phyloP scores from a whole-genome alignment of 305 asterid genomes.

The Fraxinus velutina region DNA sequence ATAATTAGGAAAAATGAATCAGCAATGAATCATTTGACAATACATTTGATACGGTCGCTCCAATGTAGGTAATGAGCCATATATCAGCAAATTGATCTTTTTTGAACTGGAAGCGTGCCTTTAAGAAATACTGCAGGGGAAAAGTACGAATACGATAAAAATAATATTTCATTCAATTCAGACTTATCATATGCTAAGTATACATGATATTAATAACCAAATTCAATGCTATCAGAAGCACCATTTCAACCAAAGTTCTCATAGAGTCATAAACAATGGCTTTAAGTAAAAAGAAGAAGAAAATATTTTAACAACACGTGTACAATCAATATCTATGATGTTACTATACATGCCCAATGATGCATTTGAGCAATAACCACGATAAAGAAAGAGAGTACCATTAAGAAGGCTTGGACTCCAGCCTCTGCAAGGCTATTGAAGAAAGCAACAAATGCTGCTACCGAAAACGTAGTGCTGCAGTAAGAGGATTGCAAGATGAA shows the following conservation, averaged over 20 bases:
- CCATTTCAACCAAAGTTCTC: background rate
- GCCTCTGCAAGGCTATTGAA: conserved; percentile 58
- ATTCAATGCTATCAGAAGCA: background rate
- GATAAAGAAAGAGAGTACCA: conserved; percentile 30
- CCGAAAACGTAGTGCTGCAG: conserved; percentile 44
- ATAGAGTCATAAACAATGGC: background rate
- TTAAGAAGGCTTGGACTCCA: conserved; percentile 44
- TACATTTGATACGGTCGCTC: conserved; percentile 54
- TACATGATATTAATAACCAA: background rate
- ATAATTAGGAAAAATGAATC: background rate
- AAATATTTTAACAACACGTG: background rate
- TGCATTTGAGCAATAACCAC: background rate
- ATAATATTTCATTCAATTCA: background rate
- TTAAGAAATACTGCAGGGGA: conserved; percentile 52
- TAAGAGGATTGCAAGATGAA: conserved; percentile 3
- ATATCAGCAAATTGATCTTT: conserved; percentile 62
- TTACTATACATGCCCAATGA: background rate
- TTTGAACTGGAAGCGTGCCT: conserved; percentile 52
- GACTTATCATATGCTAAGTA: background rate
- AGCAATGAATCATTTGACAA: background rate
- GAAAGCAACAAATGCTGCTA: conserved; percentile 49
- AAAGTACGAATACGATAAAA: background rate
- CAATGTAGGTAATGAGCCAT: conserved; percentile 48
- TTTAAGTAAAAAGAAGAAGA: background rate
- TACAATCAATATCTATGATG: background rate